These are phyloP conservation scores for Colletotrichum limetticola DNA, from an alignment of 2,329 filamentous ascomycete genomes.

Conservation along the genomic window DNA sequence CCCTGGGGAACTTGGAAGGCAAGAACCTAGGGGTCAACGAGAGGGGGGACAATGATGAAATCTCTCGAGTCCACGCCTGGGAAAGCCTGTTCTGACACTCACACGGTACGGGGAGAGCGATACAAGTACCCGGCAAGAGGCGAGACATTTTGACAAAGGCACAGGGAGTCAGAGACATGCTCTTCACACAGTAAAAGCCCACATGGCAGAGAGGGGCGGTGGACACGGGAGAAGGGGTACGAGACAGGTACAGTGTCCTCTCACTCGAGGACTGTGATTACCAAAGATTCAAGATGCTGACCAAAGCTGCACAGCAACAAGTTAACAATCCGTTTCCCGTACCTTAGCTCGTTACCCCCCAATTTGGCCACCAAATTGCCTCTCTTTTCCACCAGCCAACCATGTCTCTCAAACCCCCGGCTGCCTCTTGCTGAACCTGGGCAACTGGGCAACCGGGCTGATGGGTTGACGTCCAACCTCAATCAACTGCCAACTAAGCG, in stretches of 20 bases:
- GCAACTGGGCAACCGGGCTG: not conserved
- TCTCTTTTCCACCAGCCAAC: slow-evolving; percentile 1
- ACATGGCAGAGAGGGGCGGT: slow-evolving; percentile 2
- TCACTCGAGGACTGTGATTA: not conserved
- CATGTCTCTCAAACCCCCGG: not conserved
- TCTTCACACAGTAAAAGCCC: not conserved
- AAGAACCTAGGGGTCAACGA: not conserved
- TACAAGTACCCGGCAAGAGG: slow-evolving; percentile 6
- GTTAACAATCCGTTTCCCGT: too few species aligned
- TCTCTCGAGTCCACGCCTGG: slow-evolving; percentile 31
- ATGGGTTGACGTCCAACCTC: not conserved
- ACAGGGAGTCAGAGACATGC: not conserved
- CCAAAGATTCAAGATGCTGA: not conserved
- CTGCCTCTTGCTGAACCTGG: not conserved
- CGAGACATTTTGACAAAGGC: not conserved
- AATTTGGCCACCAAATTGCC: slow-evolving; percentile 1
- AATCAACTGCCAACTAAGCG: not conserved
- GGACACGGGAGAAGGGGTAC: slow-evolving; percentile 19
- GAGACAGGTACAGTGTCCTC: slow-evolving; percentile 15
- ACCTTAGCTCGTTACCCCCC: not conserved
- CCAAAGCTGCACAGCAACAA: slow-evolving; percentile 11
- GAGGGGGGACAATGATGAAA: slow-evolving; percentile 30
- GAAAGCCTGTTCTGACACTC: slow-evolving; percentile 21
- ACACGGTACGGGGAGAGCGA: slow-evolving; percentile 32
- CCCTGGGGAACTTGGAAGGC: not conserved